Conservation (phyloP, 2,329 filamentous ascomycete genomes). For the Aspergillus tamarii region DNA sequence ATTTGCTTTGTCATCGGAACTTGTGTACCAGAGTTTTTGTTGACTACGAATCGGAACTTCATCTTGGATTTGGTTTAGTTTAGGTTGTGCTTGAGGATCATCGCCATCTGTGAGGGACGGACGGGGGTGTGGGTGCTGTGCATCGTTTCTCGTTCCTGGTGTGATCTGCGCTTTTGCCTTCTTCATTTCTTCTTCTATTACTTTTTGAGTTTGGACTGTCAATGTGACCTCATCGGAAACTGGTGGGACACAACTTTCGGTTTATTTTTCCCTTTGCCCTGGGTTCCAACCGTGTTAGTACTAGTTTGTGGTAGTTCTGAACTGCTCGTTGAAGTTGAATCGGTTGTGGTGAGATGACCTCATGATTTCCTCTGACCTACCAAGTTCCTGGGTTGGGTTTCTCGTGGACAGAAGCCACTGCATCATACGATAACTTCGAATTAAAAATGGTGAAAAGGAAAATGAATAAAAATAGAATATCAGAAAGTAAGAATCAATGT, state of each 20-base stretch:
- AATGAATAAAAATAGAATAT: neutral
- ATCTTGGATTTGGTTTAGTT: neutral
- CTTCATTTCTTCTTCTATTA: neutral
- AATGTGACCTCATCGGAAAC: constrained; percentile 8
- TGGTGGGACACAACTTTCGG: constrained; percentile 3
- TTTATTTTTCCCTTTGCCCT: neutral
- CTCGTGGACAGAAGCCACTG: neutral
- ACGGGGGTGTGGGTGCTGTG: neutral
- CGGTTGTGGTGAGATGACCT: neutral
- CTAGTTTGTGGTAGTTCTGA: neutral
- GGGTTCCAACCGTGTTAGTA: neutral
- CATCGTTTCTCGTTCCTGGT: constrained; percentile 2
- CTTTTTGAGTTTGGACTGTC: neutral
- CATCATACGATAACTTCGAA: neutral
- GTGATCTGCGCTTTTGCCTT: constrained; percentile 2
- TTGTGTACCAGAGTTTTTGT: neutral
- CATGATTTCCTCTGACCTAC: neutral
- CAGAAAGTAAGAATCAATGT: neutral
- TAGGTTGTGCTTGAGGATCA: constrained; percentile 1
- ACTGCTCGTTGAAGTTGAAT: neutral
- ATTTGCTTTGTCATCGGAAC: neutral
- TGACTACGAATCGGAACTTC: neutral
- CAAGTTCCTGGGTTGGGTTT: neutral
- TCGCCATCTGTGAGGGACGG: constrained; percentile 2
- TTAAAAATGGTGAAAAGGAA: neutral